Conservation (phyloP, 2,329 filamentous ascomycete genomes). For the Penicillium sp. region DNA sequence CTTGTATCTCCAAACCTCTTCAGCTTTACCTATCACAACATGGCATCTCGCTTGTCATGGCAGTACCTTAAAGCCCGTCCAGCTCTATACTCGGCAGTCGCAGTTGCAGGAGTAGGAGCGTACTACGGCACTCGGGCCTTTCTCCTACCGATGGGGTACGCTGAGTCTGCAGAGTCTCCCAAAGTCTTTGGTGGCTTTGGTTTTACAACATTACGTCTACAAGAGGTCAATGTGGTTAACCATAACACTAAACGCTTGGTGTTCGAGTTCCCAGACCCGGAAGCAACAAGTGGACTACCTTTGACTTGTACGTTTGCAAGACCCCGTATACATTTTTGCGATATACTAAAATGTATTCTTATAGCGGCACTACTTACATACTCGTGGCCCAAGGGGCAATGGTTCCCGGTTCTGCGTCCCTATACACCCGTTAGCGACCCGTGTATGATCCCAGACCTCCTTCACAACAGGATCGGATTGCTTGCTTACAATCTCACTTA, state of each 20-base stretch:
- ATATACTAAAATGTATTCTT: constrained; percentile 1
- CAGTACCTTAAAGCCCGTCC: constrained; percentile 3
- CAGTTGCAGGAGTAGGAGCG: constrained; percentile 9
- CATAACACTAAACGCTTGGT: constrained; percentile 62
- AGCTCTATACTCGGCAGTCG: constrained; percentile 1
- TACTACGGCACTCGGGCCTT: constrained; percentile 12
- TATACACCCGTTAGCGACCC: constrained; percentile 65
- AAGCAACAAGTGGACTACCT: constrained; percentile 52
- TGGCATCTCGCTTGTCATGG: constrained; percentile 10
- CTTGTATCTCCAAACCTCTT: neutral
- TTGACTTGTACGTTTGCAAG: constrained; percentile 49
- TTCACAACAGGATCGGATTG: neutral
- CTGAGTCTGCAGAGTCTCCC: constrained; percentile 9
- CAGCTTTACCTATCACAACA: neutral
- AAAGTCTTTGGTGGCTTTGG: constrained; percentile 13
- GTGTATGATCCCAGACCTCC: constrained; percentile 39
- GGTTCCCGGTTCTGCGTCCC: constrained; percentile 63
- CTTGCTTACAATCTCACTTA: neutral
- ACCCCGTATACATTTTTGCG: neutral
- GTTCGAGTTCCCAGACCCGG: constrained; percentile 56
- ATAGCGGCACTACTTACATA: constrained; percentile 61
- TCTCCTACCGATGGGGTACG: constrained; percentile 7
- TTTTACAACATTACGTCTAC: constrained; percentile 6
- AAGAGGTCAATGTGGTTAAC: constrained; percentile 35
- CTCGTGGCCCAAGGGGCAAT: constrained; percentile 59